These are phyloP conservation scores for Erythrobasidium hasegawianum DNA, from an alignment of 1,284 basidiomycete genomes.

Conservation along the genomic window DNA sequence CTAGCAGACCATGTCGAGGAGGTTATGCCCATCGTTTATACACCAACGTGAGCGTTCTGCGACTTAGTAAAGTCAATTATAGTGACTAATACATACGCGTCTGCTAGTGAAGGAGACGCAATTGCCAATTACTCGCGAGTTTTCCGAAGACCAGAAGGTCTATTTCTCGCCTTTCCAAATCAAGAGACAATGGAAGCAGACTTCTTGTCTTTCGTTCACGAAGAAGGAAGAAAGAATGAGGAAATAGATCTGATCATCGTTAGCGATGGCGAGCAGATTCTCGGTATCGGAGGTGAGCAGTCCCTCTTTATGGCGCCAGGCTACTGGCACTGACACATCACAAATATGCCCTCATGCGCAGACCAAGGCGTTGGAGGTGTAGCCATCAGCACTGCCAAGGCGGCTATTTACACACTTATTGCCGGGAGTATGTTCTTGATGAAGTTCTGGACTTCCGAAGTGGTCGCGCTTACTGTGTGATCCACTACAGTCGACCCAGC, in stretches of 20 bases:
- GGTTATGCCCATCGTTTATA: constrained; percentile 69
- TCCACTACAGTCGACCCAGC: constrained; percentile 69
- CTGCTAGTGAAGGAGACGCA: constrained; percentile 54
- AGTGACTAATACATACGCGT: too few relatives aligned
- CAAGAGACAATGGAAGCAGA: constrained; percentile 69
- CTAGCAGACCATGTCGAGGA: constrained; percentile 63
- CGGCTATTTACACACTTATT: constrained; percentile 83
- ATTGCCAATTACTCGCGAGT: constrained; percentile 75
- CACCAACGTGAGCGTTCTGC: constrained; percentile 30
- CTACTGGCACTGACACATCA: neutral
- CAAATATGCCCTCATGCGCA: too few relatives aligned
- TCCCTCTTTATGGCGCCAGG: constrained; percentile 44
- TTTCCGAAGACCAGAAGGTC: constrained; percentile 67
- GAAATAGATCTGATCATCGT: constrained; percentile 47
- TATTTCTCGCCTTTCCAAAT: constrained; percentile 64
- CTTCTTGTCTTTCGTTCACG: constrained; percentile 62
- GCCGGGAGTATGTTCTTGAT: constrained; percentile 58
- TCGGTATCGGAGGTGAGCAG: constrained; percentile 67
- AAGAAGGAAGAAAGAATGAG: constrained; percentile 44
- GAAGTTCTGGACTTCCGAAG: too few relatives aligned
- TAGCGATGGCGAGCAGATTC: constrained; percentile 83
- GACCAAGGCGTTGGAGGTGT: constrained; percentile 67
- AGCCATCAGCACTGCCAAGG: constrained; percentile 88
- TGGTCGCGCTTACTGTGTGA: constrained; percentile 53
- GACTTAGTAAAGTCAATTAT: too few relatives aligned